phyloP scores from a whole-genome alignment of 768 basidiomycete species.

The Gymnopilus dilepis region DNA sequence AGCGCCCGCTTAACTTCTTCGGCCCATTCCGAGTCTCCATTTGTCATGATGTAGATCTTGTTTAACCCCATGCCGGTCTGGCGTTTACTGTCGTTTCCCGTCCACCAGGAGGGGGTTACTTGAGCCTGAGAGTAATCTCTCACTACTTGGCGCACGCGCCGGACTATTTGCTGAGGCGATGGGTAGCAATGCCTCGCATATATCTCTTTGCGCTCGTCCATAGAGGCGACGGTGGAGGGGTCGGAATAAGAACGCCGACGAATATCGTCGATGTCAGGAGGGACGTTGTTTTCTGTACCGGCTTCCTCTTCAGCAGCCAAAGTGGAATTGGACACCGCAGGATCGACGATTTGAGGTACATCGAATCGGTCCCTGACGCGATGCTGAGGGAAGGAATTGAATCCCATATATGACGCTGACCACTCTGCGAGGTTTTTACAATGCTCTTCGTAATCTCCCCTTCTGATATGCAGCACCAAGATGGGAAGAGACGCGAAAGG shows the following conservation, averaged over 20 bases:
- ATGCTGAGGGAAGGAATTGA: slow-evolving; percentile 57
- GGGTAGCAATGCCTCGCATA: slow-evolving; percentile 61
- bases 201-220: slow-evolving; percentile 33
- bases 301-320: background rate
- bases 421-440: slow-evolving; percentile 49
- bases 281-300: background rate
- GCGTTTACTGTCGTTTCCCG: background rate
- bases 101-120: slow-evolving; percentile 18
- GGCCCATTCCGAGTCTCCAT: slow-evolving; percentile 58
- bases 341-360: slow-evolving; percentile 20
- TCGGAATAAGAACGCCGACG: slow-evolving; percentile 3
- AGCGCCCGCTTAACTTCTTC: slow-evolving; percentile 31
- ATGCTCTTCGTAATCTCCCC: slow-evolving; percentile 59
- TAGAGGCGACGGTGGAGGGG: slow-evolving; percentile 9
- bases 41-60: slow-evolving; percentile 68
- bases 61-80: slow-evolving; percentile 31
- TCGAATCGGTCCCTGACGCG: slow-evolving; percentile 43
- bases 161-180: slow-evolving; percentile 50
- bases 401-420: slow-evolving; percentile 50
- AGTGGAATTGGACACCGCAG: background rate
- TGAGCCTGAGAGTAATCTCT: slow-evolving; percentile 27
- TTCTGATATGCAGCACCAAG: slow-evolving; percentile 60
- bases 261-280: background rate
- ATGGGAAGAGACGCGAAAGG: slow-evolving; percentile 45
- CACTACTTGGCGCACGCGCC: slow-evolving; percentile 40